Evolutionary conservation across 805 yeast species (phyloP).

Genomic region (Hanseniaspora thailandica): DNA sequence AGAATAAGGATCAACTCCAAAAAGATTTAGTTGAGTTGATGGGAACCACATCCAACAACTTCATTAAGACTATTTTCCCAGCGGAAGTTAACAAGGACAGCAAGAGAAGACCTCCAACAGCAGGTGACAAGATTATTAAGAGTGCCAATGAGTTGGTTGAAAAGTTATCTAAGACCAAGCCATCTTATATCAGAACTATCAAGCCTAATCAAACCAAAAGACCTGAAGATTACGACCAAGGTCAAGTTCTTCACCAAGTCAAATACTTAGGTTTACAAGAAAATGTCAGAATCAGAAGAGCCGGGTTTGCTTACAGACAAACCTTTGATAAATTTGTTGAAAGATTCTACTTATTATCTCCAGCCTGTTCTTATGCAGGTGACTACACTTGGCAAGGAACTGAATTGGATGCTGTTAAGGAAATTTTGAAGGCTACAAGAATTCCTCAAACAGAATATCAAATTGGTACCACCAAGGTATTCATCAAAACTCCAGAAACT

Average conservation of each 20-base stretch:
- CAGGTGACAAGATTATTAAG: constrained; percentile 83
- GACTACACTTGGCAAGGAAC: constrained; percentile 58
- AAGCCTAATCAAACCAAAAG: constrained; percentile 91
- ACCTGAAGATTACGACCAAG: constrained; percentile 77
- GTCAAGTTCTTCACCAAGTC: constrained; percentile 87
- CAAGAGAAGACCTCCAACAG: constrained; percentile 83
- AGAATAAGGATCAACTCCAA: constrained; percentile 87
- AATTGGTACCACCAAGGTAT: constrained; percentile 81
- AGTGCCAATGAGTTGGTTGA: constrained; percentile 86
- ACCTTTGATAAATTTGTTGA: constrained; percentile 94
- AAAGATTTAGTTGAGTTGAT: constrained; percentile 76
- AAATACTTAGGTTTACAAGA: constrained; percentile 93
- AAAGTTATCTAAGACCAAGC: constrained; percentile 80
- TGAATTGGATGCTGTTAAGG: constrained; percentile 41
- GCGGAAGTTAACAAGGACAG: constrained; percentile 53
- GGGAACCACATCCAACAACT: constrained; percentile 56
- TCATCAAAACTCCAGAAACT: constrained; percentile 94
- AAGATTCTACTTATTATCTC: constrained; percentile 76
- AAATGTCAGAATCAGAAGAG: constrained; percentile 93
- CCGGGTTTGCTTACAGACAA: constrained; percentile 96
- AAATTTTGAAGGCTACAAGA: constrained; percentile 45
- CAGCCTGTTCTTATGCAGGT: constrained; percentile 86
- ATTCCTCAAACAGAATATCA: constrained; percentile 78
- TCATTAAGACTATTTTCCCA: constrained; percentile 51
- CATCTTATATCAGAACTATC: constrained; percentile 93